Evolutionary conservation across 148 eudicot species (phyloP).

Genomic region (Arbutus unedo): DNA sequence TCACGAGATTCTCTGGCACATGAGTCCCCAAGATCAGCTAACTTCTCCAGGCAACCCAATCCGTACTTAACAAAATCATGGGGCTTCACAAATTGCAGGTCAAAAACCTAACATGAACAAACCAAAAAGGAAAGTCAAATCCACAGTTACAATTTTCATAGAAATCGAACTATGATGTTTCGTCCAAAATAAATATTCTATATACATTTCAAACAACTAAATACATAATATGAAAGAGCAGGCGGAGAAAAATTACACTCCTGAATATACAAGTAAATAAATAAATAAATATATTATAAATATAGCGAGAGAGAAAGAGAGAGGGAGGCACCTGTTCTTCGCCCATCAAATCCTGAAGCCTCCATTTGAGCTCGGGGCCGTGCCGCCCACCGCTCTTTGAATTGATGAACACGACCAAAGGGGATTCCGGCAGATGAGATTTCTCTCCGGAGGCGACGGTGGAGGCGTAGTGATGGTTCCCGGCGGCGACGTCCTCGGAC

Average conservation of each 20-base stretch:
- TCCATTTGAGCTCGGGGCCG: constrained; percentile 60
- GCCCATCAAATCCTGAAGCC: constrained; percentile 76
- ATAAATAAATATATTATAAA: too few relatives aligned
- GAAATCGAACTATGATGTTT: neutral
- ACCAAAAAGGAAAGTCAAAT: neutral
- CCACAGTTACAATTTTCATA: neutral
- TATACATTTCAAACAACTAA: too few relatives aligned
- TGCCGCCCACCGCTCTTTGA: constrained; percentile 85
- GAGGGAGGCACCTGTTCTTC: constrained; percentile 62
- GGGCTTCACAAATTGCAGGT: constrained; percentile 73
- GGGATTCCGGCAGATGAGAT: constrained; percentile 36
- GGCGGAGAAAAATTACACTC: too few relatives aligned
- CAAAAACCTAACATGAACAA: constrained; percentile 58
- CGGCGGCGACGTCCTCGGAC: constrained; percentile 37
- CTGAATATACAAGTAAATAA: too few relatives aligned
- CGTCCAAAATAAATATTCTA: neutral
- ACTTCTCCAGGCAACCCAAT: constrained; percentile 77
- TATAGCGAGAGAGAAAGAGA: constrained; percentile 1
- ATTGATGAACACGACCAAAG: constrained; percentile 78
- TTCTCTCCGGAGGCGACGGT: constrained; percentile 34
- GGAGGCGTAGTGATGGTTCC: constrained; percentile 14
- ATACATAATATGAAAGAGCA: too few relatives aligned
- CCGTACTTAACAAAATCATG: constrained; percentile 70
- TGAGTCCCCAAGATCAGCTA: constrained; percentile 56
- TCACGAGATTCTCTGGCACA: constrained; percentile 70